Conservation (phyloP, 495 filamentous ascomycete genomes). For the Staphylotrichum tortipilum region DNA sequence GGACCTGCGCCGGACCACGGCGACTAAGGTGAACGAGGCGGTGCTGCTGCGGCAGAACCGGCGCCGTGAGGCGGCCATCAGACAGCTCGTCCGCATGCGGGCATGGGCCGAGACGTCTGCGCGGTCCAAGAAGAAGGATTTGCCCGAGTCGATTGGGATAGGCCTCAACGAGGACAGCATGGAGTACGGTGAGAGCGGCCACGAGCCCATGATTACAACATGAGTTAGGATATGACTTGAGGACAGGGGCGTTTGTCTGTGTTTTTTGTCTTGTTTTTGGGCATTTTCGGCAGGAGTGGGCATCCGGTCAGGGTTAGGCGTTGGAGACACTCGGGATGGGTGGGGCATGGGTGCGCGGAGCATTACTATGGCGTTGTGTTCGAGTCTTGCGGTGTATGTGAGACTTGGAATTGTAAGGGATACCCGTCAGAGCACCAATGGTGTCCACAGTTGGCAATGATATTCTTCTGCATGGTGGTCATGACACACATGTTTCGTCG, state of each 20-base stretch:
- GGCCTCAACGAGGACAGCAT: constrained; percentile 47
- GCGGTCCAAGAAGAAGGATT: constrained; percentile 59
- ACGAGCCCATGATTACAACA: constrained; percentile 54
- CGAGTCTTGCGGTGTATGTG: not conserved
- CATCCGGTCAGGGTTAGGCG: constrained; percentile 6
- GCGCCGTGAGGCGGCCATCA: constrained; percentile 69
- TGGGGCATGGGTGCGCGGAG: not conserved
- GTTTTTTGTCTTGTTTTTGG: too few species aligned
- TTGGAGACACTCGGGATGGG: not conserved
- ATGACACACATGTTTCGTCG: not conserved
- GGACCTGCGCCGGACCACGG: constrained; percentile 72
- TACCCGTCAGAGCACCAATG: not conserved
- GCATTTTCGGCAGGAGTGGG: not conserved
- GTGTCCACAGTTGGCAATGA: not conserved
- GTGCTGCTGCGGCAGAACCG: constrained; percentile 64
- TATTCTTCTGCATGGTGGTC: not conserved
- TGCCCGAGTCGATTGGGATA: constrained; percentile 64
- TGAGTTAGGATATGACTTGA: constrained; percentile 14
- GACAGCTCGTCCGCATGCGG: constrained; percentile 68
- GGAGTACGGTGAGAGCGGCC: constrained; percentile 35
- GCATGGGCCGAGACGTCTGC: constrained; percentile 79
- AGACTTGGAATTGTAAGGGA: not conserved
- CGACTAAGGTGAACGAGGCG: constrained; percentile 76
- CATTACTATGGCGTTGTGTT: not conserved
- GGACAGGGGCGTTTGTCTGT: too few species aligned